Evolutionary conservation across 805 yeast species (phyloP), one percentile per base, ranked within the genome.

Genomic region (Cyberlindnera maclurae): DNA sequence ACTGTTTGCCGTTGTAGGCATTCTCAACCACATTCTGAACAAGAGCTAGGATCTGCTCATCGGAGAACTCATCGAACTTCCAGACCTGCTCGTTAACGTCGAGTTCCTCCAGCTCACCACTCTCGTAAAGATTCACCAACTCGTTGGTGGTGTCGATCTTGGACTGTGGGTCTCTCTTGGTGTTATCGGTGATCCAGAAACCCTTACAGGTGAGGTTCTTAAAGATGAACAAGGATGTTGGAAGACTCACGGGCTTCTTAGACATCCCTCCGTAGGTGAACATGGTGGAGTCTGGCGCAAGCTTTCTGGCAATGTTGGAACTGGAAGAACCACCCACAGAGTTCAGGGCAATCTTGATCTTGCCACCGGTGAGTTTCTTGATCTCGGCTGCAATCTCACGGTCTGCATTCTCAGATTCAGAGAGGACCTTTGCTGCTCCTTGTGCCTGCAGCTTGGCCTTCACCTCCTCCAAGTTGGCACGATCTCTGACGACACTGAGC

Each of bases 191-290:
- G 41, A 88, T 79, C 99, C 99, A 93, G 65, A 84, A 93, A 0
- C 99, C 99, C 22, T 79, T 74, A 38, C 88, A 78, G 5, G 82
- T 78, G 40, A 93, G 62, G 55, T 89, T 83, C 62, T 90, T 93
- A 70, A 93, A 93, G 47, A 93, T 89, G 56, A 85, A 85, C 43
- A 85, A 65, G 0, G 95, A 77, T 1, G 96, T 87, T 29, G 97
- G 96, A 40, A 93, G 62, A n/a, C 76, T 73, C 10, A 93, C 94
- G 2, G 98, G 98, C 63, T 86, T 89, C 69, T 81, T 79, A 3
- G 97, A 86, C 98, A 93, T 93, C 29, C 95, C 97, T 26, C 99
- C 99, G 56, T 93, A 93, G 1, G 97, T 87, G 50, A 88, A 75
- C 68, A 93, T 65, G 34, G 79, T 72, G 2, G 93, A 95, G 50